These are phyloP conservation scores for Nitzschia palea DNA, from an alignment of 108 stramenopile species.

Conservation along the genomic window DNA sequence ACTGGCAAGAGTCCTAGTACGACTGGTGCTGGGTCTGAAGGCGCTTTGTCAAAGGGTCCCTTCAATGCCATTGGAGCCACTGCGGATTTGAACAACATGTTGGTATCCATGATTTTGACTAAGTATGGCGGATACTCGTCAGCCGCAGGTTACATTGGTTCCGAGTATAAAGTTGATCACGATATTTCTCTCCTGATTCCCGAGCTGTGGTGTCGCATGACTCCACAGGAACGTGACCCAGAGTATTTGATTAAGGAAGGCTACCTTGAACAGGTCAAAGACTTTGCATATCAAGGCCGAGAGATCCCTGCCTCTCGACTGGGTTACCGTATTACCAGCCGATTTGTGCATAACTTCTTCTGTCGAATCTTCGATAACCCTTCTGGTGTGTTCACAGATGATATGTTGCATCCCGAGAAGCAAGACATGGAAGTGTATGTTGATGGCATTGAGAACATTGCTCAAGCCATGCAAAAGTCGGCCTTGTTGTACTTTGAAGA, in stretches of 20 bases:
- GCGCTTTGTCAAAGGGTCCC: constrained; percentile 53
- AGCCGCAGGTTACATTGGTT: constrained; percentile 60
- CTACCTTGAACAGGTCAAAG: constrained; percentile 49
- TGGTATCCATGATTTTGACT: constrained; percentile 57
- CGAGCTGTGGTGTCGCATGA: constrained; percentile 64
- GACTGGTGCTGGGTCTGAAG: constrained; percentile 57
- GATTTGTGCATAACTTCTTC: constrained; percentile 53
- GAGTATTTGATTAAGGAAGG: constrained; percentile 46
- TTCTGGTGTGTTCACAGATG: constrained; percentile 52
- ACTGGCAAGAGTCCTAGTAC: constrained; percentile 57
- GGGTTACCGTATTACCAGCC: constrained; percentile 53
- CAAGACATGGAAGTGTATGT: constrained; percentile 53
- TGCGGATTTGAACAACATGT: constrained; percentile 56
- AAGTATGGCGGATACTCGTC: constrained; percentile 52
- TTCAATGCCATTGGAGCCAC: constrained; percentile 64
- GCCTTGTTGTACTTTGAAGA: constrained; percentile 58
- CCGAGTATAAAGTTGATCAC: constrained; percentile 59
- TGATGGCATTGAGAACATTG: constrained; percentile 60
- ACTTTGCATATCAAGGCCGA: constrained; percentile 49
- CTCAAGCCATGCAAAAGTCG: constrained; percentile 47
- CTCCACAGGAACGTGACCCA: constrained; percentile 44
- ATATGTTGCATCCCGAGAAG: constrained; percentile 56
- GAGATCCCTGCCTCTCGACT: constrained; percentile 49
- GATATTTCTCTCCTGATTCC: constrained; percentile 51
- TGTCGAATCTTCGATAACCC: constrained; percentile 62